These are phyloP conservation scores for Verticillium nonalfalfae DNA, from an alignment of 2,329 filamentous ascomycete species.

Conservation along the genomic window DNA sequence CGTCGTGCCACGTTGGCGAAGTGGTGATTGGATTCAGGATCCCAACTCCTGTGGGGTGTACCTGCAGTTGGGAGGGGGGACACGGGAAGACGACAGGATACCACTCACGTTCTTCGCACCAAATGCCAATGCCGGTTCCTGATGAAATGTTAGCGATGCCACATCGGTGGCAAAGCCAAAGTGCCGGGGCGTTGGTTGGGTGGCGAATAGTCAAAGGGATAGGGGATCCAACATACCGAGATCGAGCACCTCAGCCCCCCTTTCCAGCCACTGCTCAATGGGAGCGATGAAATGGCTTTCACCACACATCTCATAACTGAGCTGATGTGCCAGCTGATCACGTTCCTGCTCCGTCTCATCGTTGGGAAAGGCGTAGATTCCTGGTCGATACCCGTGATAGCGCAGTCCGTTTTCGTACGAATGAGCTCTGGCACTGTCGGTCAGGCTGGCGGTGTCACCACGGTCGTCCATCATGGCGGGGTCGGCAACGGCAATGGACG, in stretches of 20 bases:
- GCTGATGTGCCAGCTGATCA: constrained; percentile 32
- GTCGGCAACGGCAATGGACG: constrained; percentile 10
- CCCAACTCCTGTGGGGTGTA: no score
- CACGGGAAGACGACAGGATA: not conserved
- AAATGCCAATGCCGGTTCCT: constrained; percentile 46
- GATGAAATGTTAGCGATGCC: not conserved
- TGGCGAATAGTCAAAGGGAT: not conserved
- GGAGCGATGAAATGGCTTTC: constrained; percentile 37
- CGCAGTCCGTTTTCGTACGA: constrained; percentile 32
- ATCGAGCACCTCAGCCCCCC: constrained; percentile 38
- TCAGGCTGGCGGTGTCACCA: constrained; percentile 32
- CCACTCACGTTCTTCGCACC: constrained; percentile 42
- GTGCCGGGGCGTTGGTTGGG: not conserved
- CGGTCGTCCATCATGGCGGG: constrained; percentile 6
- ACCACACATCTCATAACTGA: constrained; percentile 30
- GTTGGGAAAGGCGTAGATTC: constrained; percentile 35
- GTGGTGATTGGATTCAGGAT: not conserved
- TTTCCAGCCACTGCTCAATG: constrained; percentile 26
- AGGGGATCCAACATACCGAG: constrained; percentile 28
- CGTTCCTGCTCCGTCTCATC: constrained; percentile 34
- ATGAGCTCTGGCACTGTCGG: constrained; percentile 35
- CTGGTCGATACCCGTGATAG: constrained; percentile 33
- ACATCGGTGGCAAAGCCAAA: not conserved
- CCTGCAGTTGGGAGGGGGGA: not conserved
- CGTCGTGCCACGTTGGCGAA: not conserved